Evolutionary conservation across 306 rosid genomes (phyloP).

Genomic region (Castanospermum australe): DNA sequence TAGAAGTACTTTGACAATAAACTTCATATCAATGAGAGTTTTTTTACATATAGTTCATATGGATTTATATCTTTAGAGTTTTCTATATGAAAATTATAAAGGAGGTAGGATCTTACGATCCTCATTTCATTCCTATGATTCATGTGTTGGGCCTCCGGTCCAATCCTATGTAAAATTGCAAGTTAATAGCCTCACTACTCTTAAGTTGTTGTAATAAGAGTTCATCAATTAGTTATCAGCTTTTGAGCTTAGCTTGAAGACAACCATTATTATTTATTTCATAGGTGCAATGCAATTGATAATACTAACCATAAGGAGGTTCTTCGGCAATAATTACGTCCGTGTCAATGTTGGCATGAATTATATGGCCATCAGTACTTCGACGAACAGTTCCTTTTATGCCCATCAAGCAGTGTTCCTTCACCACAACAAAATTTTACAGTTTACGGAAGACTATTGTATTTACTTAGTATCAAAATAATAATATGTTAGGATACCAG

Average conservation of each 20-base stretch:
- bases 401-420: conserved; percentile 99
- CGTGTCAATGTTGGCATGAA: conserved; percentile 98
- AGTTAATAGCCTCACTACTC: neutral
- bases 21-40: too few species aligned
- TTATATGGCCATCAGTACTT: conserved; percentile 99
- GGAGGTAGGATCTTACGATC: neutral
- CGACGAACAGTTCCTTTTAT: conserved; percentile 99
- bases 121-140: neutral
- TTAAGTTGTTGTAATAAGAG: neutral
- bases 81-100: too few species aligned
- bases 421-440: conserved; percentile 25
- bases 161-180: neutral
- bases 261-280: conserved; percentile 3
- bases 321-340: conserved; percentile 98
- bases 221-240: neutral
- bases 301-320: conserved; percentile 90
- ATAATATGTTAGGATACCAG: too few species aligned
- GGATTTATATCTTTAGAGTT: too few species aligned
- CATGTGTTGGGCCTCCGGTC: neutral
- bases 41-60: too few species aligned
- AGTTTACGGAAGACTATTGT: neutral
- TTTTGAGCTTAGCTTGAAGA: neutral
- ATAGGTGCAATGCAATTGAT: neutral
- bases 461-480: neutral
- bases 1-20: too few species aligned